Evolutionary conservation across 495 filamentous ascomycete genomes (phyloP).

Genomic region (Clavariopsis aquatica): DNA sequence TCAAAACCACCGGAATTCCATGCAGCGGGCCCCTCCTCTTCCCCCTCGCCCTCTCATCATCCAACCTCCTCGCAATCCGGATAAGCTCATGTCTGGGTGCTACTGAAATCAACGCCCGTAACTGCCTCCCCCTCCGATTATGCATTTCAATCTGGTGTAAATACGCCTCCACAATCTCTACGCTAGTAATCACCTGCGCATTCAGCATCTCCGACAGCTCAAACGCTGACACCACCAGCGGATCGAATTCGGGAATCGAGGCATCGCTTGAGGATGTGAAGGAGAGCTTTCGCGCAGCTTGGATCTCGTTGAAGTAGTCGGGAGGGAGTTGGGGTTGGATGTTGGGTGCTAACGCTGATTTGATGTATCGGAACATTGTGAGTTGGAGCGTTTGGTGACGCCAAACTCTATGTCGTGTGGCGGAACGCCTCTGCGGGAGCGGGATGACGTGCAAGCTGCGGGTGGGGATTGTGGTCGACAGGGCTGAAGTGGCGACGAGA

Average conservation of each 20-base stretch:
- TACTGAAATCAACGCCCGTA: constrained; percentile 48
- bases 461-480: constrained; percentile 8
- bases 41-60: constrained; percentile 43
- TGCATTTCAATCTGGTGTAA: constrained; percentile 54
- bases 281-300: constrained; percentile 23
- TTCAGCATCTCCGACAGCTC: constrained; percentile 50
- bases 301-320: constrained; percentile 13
- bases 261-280: constrained; percentile 25
- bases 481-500: not conserved
- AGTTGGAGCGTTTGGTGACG: too few species aligned
- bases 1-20: constrained; percentile 50
- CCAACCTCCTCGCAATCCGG: constrained; percentile 41
- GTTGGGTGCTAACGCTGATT: constrained; percentile 22
- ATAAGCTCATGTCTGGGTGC: constrained; percentile 44
- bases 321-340: constrained; percentile 33
- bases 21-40: constrained; percentile 46
- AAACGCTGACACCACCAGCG: constrained; percentile 48
- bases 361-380: constrained; percentile 29
- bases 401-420: not conserved
- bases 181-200: constrained; percentile 47
- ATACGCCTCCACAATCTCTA: constrained; percentile 53
- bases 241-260: constrained; percentile 39
- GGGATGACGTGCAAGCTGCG: constrained; percentile 8
- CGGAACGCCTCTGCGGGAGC: not conserved
- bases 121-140: constrained; percentile 43